Evolutionary conservation across 331 rosid species (phyloP), one percentile per base, ranked within the genome.

Genomic region (Cydonia oblonga): DNA sequence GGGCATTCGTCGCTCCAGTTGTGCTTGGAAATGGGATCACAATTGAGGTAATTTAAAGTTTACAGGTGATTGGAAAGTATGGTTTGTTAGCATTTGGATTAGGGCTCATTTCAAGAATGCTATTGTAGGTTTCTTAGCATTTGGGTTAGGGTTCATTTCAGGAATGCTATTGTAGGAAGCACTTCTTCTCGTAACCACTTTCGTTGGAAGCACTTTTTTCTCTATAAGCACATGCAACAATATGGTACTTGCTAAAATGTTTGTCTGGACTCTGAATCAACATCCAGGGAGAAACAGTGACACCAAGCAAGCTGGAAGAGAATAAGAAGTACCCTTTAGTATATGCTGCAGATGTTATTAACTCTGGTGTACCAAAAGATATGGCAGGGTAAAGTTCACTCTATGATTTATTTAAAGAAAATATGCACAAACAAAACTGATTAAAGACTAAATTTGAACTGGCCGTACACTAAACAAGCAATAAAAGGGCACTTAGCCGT

Each of bases 241-340:
- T 49, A 16, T 1, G 20, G 54, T 49, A 57, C 29, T 23, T 57
- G 7, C 28, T 2, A 23, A 57, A 57, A 57, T 57, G 62, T 60
- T 14, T 54, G 20, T 16, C 16, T 58, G 42, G 59, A 19, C 38
- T 16, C 16, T 58, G 42, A 71, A 19, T 58, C 5, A 24, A 40
- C 19, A 64, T 26, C 28, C 71, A 93, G 98, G 98, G 98, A 71
- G 82, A 76, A 66, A 81, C 96, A 25, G 91, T 95, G 73, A 80
- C 97, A 38, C 96, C 96, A 26, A 26, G 83, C 46, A 80, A 76
- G 81, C 81, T 75, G 74, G 64, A 70, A 53, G 56, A 58, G 53
- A 72, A 79, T 3, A 82, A 64, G 68, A 77, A 79, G 80, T 79
- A 78, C 61, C 88, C 89, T 12, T 66, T 95, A 68, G 96, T 86